phyloP scores from a whole-genome alignment of 768 basidiomycete species.

The Xerocomellus intermedius region DNA sequence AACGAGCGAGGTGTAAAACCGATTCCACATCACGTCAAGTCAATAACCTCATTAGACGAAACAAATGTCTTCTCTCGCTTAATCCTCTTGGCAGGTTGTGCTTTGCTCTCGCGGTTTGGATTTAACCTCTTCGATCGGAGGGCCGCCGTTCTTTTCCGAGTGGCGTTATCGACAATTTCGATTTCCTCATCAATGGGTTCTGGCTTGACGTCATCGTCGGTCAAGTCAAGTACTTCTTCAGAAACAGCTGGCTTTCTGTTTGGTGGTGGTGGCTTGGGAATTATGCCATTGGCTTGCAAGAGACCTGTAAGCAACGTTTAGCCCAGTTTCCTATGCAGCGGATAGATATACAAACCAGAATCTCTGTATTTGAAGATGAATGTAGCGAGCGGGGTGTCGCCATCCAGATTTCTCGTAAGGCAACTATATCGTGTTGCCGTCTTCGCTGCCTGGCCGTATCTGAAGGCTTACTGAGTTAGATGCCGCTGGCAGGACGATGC shows the following conservation, averaged over 20 bases:
- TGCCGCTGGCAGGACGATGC: background rate
- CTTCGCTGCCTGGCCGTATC: conserved; percentile 24
- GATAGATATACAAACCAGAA: conserved; percentile 16
- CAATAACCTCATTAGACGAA: conserved; percentile 27
- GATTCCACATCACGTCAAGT: conserved; percentile 25
- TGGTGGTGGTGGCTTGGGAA: conserved; percentile 12
- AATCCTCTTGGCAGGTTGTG: conserved; percentile 24
- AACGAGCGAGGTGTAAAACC: background rate
- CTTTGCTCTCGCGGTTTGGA: background rate
- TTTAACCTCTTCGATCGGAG: conserved; percentile 5
- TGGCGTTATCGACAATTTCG: conserved; percentile 4
- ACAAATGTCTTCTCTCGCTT: conserved; percentile 23
- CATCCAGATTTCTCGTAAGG: conserved; percentile 9
- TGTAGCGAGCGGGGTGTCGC: conserved; percentile 17
- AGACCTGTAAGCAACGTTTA: conserved; percentile 18
- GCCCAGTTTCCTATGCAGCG: background rate
- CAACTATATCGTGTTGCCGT: background rate
- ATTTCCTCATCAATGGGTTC: conserved; percentile 8
- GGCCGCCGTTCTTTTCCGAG: background rate
- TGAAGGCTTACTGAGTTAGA: conserved; percentile 5
- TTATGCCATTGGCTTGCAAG: conserved; percentile 28
- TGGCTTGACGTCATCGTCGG: conserved; percentile 4
- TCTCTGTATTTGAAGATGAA: conserved; percentile 34
- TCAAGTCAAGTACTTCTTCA: conserved; percentile 25
- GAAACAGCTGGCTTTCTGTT: background rate